Percentiles rank a stretch among this genome's conserved stretches.
Evolutionary conservation across 2,329 filamentous ascomycete genomes (phyloP).

Genomic region (Incumbomyces delicatus): DNA sequence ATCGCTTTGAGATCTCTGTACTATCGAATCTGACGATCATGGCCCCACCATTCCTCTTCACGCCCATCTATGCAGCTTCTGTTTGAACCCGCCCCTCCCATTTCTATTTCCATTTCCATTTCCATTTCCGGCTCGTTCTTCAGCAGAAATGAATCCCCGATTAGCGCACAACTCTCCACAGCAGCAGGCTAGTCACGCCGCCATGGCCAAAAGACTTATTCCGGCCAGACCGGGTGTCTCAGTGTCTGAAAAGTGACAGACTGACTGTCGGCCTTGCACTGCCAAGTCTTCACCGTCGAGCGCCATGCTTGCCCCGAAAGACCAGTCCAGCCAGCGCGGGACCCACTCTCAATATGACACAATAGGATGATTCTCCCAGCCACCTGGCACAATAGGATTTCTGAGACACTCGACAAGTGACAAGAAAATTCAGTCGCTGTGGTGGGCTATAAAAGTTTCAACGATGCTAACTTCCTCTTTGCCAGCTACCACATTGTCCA

Average conservation of each 20-base stretch:
- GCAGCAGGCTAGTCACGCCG: too few species aligned
- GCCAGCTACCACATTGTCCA: neutral
- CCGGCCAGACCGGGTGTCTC: neutral
- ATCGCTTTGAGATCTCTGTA: too few species aligned
- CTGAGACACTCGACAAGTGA: neutral
- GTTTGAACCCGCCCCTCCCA: too few species aligned
- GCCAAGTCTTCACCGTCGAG: neutral
- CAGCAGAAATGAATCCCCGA: too few species aligned
- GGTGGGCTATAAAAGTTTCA: neutral
- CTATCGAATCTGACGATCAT: too few species aligned
- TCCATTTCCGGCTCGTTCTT: too few species aligned
- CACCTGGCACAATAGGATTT: slow-evolving; percentile 1
- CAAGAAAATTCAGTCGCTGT: neutral
- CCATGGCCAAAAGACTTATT: too few species aligned
- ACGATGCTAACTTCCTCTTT: neutral
- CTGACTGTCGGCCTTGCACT: neutral
- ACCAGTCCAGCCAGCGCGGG: neutral
- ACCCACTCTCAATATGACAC: neutral
- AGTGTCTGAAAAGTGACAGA: too few species aligned
- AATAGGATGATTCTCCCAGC: neutral
- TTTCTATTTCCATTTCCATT: too few species aligned
- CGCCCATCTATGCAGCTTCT: too few species aligned
- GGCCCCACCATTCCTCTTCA: too few species aligned
- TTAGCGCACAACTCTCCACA: too few species aligned
- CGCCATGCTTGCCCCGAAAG: neutral